phyloP scores from a whole-genome alignment of 1,284 basidiomycete genomes.

The Leccinum pseudoinsigne region DNA sequence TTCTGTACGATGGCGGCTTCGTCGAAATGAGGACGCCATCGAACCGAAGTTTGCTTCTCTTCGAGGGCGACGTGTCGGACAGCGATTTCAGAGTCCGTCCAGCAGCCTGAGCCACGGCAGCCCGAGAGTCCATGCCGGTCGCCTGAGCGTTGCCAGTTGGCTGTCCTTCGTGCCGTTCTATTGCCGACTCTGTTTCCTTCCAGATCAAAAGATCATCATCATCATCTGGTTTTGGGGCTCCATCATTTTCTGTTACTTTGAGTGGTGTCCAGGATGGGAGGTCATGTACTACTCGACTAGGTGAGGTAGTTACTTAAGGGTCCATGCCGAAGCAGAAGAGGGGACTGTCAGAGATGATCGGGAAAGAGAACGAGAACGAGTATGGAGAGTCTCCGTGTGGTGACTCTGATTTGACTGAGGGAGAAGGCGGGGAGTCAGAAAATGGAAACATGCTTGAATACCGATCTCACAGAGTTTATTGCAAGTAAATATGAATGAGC shows the following conservation, averaged over 20 bases:
- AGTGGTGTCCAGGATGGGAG: slow-evolving; percentile 32
- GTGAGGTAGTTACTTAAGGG: neutral
- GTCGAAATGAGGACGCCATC: slow-evolving; percentile 23
- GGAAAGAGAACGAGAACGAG: slow-evolving; percentile 27
- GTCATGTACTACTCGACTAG: slow-evolving; percentile 12
- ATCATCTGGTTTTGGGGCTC: slow-evolving; percentile 10
- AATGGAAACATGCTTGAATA: neutral
- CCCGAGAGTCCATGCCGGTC: neutral
- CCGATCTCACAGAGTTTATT: too few species aligned
- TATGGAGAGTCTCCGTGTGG: slow-evolving; percentile 26
- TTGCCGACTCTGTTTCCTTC: neutral
- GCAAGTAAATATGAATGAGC: too few species aligned
- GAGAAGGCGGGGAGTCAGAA: slow-evolving; percentile 3
- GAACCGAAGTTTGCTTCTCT: slow-evolving; percentile 21
- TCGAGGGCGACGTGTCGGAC: neutral
- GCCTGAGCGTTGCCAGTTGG: neutral
- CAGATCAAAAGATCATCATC: slow-evolving; percentile 8
- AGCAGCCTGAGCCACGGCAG: neutral
- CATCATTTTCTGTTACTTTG: slow-evolving; percentile 1
- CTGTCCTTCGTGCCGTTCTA: neutral
- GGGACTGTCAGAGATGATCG: slow-evolving; percentile 1
- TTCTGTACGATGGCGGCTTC: slow-evolving; percentile 7
- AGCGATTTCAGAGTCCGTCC: neutral
- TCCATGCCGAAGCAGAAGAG: slow-evolving; percentile 33
- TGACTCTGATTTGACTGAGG: slow-evolving; percentile 33